These are phyloP conservation scores for Pisolithus microcarpus DNA, from an alignment of 768 basidiomycete genomes.

Conservation along the genomic window DNA sequence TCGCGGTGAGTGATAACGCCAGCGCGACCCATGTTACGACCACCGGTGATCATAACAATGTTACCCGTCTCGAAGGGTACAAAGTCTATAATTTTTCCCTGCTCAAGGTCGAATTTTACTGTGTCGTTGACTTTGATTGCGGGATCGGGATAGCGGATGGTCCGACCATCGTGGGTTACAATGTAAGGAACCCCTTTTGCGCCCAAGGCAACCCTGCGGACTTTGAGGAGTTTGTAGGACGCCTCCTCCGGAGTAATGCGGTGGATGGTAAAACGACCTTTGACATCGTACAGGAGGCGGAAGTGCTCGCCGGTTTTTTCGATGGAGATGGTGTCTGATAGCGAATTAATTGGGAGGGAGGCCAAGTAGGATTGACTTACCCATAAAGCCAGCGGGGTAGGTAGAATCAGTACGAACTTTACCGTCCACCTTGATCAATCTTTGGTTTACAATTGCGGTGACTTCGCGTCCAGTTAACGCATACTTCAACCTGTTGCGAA, in stretches of 20 bases:
- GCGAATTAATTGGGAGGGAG: not conserved
- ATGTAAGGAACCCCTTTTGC: slow-evolving; percentile 92
- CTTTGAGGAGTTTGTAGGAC: slow-evolving; percentile 92
- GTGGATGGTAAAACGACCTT: slow-evolving; percentile 99
- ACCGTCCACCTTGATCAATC: slow-evolving; percentile 95
- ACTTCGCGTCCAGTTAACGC: slow-evolving; percentile 97
- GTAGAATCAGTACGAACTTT: slow-evolving; percentile 98
- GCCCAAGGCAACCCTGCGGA: slow-evolving; percentile 86
- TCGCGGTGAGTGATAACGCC: slow-evolving; percentile 95
- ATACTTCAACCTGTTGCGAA: slow-evolving; percentile 99
- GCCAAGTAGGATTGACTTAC: slow-evolving; percentile 36
- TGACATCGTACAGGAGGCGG: slow-evolving; percentile 98
- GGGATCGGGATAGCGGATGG: slow-evolving; percentile 99
- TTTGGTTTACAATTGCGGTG: slow-evolving; percentile 88
- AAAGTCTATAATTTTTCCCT: slow-evolving; percentile 86
- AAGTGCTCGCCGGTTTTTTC: slow-evolving; percentile 99
- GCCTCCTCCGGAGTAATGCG: slow-evolving; percentile 98
- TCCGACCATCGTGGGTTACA: slow-evolving; percentile 98
- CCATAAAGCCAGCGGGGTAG: slow-evolving; percentile 96
- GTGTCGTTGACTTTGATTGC: slow-evolving; percentile 94
- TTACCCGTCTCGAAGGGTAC: slow-evolving; percentile 97
- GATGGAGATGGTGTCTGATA: slow-evolving; percentile 85
- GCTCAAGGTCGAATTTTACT: slow-evolving; percentile 93
- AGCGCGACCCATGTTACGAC: slow-evolving; percentile 98
- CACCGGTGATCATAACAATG: slow-evolving; percentile 96